phyloP scores from a whole-genome alignment of 441 rosid genomes.

The Francoa sonchifolia region DNA sequence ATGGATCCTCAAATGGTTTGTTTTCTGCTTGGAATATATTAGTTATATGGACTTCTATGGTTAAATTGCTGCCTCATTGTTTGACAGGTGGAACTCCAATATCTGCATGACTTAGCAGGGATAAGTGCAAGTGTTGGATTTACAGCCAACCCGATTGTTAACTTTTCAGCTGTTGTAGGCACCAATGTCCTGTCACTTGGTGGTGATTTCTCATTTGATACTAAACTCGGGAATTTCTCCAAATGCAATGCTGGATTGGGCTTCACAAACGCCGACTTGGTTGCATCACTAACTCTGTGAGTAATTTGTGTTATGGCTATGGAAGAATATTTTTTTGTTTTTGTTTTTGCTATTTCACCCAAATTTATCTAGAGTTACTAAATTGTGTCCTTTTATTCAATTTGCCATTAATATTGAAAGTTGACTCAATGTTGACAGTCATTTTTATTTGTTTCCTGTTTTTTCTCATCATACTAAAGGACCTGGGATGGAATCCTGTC shows the following conservation, averaged over 20 bases:
- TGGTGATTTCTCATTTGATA: constrained; percentile 65
- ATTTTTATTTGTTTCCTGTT: too few relatives aligned
- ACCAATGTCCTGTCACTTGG: constrained; percentile 46
- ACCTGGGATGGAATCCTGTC: too few relatives aligned
- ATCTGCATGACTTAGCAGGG: constrained; percentile 76
- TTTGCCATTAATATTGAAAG: too few relatives aligned
- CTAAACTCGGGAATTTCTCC: constrained; percentile 61
- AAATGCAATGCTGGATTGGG: constrained; percentile 68
- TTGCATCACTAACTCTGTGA: constrained; percentile 69
- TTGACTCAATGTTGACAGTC: too few relatives aligned
- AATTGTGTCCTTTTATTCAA: background rate
- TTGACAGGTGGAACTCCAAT: constrained; percentile 68
- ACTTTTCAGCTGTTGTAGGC: constrained; percentile 75
- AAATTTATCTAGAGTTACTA: background rate
- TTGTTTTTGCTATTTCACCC: background rate
- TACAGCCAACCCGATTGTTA: constrained; percentile 70
- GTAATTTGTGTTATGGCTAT: constrained; percentile 10
- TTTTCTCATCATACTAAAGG: too few relatives aligned
- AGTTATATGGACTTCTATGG: background rate
- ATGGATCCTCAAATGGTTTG: too few relatives aligned
- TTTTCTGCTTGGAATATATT: background rate
- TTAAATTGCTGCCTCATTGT: background rate
- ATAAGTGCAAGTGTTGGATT: constrained; percentile 60
- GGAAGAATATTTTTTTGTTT: background rate
- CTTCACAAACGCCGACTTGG: constrained; percentile 49